Percentiles rank a stretch among this genome's conserved stretches.
These are phyloP conservation scores for Candida tetrigidarum DNA, from an alignment of 1,139 yeast genomes.

Conservation along the genomic window DNA sequence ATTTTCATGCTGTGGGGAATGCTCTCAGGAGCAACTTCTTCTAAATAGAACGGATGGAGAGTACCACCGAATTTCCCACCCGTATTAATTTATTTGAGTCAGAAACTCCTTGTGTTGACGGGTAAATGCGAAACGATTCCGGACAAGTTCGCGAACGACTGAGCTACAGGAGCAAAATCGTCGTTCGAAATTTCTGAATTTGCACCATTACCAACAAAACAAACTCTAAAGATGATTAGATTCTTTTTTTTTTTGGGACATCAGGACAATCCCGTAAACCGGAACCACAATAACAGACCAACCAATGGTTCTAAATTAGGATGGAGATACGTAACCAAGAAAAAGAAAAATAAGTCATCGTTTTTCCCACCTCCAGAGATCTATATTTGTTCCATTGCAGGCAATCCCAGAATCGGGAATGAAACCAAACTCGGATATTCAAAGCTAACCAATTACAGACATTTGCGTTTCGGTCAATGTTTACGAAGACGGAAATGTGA, in stretches of 20 bases:
- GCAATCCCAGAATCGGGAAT: slow-evolving; percentile 7
- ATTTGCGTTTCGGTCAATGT: background rate
- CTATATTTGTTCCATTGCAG: too few relatives aligned
- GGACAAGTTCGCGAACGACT: slow-evolving; percentile 42
- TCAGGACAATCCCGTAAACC: background rate
- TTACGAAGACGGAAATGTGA: slow-evolving; percentile 5
- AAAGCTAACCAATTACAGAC: slow-evolving; percentile 6
- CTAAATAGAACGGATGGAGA: slow-evolving; percentile 57
- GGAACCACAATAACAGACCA: background rate
- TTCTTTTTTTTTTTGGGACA: too few relatives aligned
- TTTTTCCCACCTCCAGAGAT: too few relatives aligned
- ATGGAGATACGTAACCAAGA: background rate
- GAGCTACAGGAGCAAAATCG: slow-evolving; percentile 21
- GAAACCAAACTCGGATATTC: too few relatives aligned
- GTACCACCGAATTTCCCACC: slow-evolving; percentile 90
- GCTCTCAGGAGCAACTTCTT: slow-evolving; percentile 67
- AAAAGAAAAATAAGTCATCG: background rate
- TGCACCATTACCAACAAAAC: too few relatives aligned
- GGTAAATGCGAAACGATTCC: slow-evolving; percentile 70
- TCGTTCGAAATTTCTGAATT: background rate
- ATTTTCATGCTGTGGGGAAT: slow-evolving; percentile 60
- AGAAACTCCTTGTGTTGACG: slow-evolving; percentile 53
- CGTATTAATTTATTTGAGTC: slow-evolving; percentile 32
- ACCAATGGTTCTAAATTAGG: background rate
- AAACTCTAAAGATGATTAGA: too few relatives aligned